Base-by-base conservation (phyloP, 2,329 filamentous ascomycete genomes). In the Penicillium sclerotigenum region DNA sequence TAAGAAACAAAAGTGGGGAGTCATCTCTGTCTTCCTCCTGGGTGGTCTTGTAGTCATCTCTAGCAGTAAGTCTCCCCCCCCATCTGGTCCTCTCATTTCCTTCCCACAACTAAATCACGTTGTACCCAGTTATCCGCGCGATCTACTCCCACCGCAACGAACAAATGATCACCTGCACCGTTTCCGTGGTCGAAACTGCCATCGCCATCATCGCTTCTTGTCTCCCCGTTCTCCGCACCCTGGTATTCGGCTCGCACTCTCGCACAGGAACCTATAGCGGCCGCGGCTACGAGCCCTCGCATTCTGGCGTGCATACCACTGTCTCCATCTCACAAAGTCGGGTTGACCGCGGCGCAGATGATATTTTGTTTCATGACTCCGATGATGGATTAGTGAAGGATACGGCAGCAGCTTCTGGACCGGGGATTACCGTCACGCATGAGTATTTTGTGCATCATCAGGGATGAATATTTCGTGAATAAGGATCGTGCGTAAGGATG, bases 81-180 rank as follows among this genome's bases (percentile, higher is more conserved):
- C 16, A 13, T 18, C 11, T 43, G 8, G 20, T 36, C 33, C 43
- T 31, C 11, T 28, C 42, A 29, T 33, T 28, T 40, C 26, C 13
- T 38, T 11, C 18, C 40, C 16, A 18, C 11, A 16, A 40, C 37
- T 43, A 50, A 47, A 22, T 31, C 41, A 53, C 37, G 2, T 16
- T 34, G 10, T n/a, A 9, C 20, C 9, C 36, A 65, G 63, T 65
- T n/a, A 64, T 65, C 24, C 61, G 63, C 3, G 63, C 61, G 26
- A 59, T 63, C 34, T 65, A 61, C 54, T 59, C 63, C 54, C 45
- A 54, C 38, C 55, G 38, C 34, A 60, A 60, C 40, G 54, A 64
- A 36, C 62, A 65, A 56, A 61, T 65, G 57, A 64, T 65, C 18
- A 65, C 62, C 24, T 65, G 63, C 56, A 64, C 63, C n/a, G 63